These are phyloP conservation scores for Claviceps lovelessii DNA, from an alignment of 2,329 filamentous ascomycete species.

Conservation along the genomic window DNA sequence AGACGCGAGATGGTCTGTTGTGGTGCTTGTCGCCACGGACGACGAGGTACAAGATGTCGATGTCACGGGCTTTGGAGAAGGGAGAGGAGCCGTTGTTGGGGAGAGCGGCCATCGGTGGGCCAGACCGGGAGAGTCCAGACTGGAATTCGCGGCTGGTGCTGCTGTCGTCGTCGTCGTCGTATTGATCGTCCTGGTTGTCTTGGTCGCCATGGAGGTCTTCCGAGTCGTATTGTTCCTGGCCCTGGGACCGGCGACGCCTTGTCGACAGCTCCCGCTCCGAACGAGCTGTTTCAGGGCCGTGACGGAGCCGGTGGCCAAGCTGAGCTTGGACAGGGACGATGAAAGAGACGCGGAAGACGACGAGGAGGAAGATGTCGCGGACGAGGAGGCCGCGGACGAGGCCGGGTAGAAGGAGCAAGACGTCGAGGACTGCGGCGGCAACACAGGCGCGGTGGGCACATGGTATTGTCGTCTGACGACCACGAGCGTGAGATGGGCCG, in stretches of 20 bases:
- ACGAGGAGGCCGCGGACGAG: slow-evolving; percentile 6
- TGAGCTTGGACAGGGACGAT: slow-evolving; percentile 4
- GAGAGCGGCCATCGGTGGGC: slow-evolving; percentile 13
- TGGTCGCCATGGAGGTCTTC: no score
- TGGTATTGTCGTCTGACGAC: slow-evolving; percentile 43
- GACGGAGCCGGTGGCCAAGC: slow-evolving; percentile 14
- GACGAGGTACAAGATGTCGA: slow-evolving; percentile 32
- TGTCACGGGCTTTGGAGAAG: slow-evolving; percentile 30
- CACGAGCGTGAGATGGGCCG: slow-evolving; percentile 42
- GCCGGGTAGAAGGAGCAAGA: slow-evolving; percentile 5
- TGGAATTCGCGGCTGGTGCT: background rate
- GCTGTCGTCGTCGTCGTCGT: background rate
- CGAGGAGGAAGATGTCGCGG: no score
- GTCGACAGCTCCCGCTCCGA: slow-evolving; percentile 12
- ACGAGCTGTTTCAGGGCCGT: slow-evolving; percentile 20
- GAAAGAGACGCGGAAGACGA: slow-evolving; percentile 15
- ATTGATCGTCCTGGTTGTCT: no score
- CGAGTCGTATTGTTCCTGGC: slow-evolving; percentile 4
- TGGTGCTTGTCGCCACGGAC: slow-evolving; percentile 12
- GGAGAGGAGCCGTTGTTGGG: slow-evolving; percentile 22
- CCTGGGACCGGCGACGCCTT: slow-evolving; percentile 2
- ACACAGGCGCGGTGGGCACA: slow-evolving; percentile 25
- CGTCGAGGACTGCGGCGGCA: slow-evolving; percentile 4
- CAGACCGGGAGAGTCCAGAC: slow-evolving; percentile 14
- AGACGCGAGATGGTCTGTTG: slow-evolving; percentile 17